Percentiles rank a stretch among this genome's conserved stretches.
These are phyloP conservation scores for Coniochaeta sp. DNA, from an alignment of 2,329 filamentous ascomycete species.

Conservation along the genomic window DNA sequence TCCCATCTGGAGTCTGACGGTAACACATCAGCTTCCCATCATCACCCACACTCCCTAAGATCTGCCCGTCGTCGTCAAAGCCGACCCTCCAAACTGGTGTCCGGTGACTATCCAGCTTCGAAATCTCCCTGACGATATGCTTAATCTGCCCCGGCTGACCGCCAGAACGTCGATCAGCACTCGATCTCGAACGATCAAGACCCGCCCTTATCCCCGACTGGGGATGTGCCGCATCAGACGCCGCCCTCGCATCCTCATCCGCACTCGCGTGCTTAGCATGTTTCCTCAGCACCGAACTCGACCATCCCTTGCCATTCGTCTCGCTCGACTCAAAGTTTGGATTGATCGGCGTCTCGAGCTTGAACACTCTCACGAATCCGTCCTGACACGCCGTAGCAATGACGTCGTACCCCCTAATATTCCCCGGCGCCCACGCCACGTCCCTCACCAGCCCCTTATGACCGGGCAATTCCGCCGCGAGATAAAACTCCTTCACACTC, in stretches of 20 bases:
- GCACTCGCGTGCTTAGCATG: constrained; percentile 16
- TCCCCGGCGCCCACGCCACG: constrained; percentile 87
- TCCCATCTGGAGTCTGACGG: constrained; percentile 48
- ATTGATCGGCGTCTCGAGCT: constrained; percentile 54
- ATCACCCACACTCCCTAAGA: constrained; percentile 69
- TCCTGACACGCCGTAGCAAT: constrained; percentile 92
- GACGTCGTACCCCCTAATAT: constrained; percentile 81
- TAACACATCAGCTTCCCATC: constrained; percentile 61
- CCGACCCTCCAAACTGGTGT: constrained; percentile 69
- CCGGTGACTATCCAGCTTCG: constrained; percentile 58
- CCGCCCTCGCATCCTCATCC: background rate
- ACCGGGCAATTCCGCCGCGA: constrained; percentile 66
- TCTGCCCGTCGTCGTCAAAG: constrained; percentile 63
- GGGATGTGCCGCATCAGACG: constrained; percentile 18
- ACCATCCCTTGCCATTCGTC: constrained; percentile 41
- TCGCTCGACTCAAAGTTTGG: constrained; percentile 6
- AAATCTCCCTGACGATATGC: constrained; percentile 56
- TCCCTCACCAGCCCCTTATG: constrained; percentile 77
- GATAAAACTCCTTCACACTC: constrained; percentile 73
- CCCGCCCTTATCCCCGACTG: constrained; percentile 45
- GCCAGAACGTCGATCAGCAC: constrained; percentile 42
- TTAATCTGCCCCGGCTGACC: constrained; percentile 58
- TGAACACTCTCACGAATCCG: constrained; percentile 81
- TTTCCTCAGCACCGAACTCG: constrained; percentile 34
- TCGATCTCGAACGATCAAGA: constrained; percentile 39